A percentile compares a stretch with the other conserved stretches of the same genome.
These are phyloP conservation scores for Jackrogersella minutella DNA, from an alignment of 495 filamentous ascomycete genomes.

Conservation along the genomic window DNA sequence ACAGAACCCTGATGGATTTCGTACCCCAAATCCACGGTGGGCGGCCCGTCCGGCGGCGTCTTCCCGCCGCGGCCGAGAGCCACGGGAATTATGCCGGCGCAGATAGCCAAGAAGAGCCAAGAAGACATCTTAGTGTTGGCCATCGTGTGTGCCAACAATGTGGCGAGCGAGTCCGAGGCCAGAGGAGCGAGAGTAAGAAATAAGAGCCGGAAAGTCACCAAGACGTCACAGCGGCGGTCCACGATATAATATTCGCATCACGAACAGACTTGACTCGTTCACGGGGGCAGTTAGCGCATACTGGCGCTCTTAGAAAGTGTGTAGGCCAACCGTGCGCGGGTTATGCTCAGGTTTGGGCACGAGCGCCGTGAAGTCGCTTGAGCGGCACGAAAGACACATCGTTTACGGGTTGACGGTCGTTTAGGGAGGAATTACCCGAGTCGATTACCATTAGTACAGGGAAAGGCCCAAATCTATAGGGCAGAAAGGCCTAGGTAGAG, in stretches of 20 bases:
- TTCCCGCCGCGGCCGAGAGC: constrained; percentile 1
- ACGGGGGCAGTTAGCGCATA: not conserved
- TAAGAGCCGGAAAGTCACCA: not conserved
- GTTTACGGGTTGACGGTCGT: not conserved
- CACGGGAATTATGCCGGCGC: not conserved
- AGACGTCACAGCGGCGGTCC: not conserved
- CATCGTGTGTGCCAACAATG: not conserved
- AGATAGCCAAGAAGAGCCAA: constrained; percentile 9
- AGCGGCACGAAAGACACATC: not conserved
- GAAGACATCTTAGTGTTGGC: constrained; percentile 2
- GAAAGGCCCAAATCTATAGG: not conserved
- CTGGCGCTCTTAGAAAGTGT: not conserved
- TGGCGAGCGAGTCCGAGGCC: not conserved
- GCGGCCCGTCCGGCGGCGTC: not conserved
- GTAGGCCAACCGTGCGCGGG: not conserved
- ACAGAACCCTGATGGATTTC: constrained; percentile 26
- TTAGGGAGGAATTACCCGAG: not conserved
- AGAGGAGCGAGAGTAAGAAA: not conserved
- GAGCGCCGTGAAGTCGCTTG: not conserved
- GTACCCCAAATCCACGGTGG: constrained; percentile 31
- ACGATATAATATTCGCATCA: constrained; percentile 5
- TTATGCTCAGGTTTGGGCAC: not conserved
- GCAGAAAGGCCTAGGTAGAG: not conserved
- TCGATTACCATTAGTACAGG: not conserved
- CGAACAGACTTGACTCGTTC: not conserved